Conservation (phyloP, 1,284 basidiomycete genomes). For the Cerioporus squamosus region DNA sequence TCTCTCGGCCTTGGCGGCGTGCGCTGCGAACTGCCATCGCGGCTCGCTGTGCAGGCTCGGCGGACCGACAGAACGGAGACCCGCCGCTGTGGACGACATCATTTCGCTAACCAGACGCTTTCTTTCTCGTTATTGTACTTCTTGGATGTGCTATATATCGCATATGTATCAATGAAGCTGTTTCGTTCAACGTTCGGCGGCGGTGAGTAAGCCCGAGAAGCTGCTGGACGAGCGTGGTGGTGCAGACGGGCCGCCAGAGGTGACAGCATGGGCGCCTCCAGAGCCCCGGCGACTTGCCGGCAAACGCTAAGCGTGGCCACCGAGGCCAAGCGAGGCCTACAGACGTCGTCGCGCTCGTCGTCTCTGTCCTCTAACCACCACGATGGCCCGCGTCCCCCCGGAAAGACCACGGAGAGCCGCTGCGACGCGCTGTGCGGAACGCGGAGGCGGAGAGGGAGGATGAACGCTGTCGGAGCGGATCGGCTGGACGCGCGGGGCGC, state of each 20-base stretch:
- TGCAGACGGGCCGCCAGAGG: too few species aligned
- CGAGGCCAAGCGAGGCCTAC: background rate
- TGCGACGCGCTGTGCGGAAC: background rate
- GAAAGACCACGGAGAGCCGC: constrained; percentile 3
- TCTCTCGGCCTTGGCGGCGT: background rate
- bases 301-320: background rate
- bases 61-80: constrained; percentile 19
- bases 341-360: background rate
- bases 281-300: background rate
- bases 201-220: too few species aligned
- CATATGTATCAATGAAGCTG: background rate
- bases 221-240: too few species aligned
- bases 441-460: background rate
- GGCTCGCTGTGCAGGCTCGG: background rate
- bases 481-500: constrained; percentile 15
- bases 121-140: background rate
- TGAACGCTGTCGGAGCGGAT: constrained; percentile 18
- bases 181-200: too few species aligned
- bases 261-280: constrained; percentile 1
- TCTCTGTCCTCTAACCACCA: background rate
- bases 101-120: background rate
- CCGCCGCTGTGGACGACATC: constrained; percentile 1
- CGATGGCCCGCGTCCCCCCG: background rate
- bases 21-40: background rate
- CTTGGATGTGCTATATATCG: background rate